Evolutionary conservation across 495 filamentous ascomycete species (phyloP).

Genomic region (Tuber indicum): DNA sequence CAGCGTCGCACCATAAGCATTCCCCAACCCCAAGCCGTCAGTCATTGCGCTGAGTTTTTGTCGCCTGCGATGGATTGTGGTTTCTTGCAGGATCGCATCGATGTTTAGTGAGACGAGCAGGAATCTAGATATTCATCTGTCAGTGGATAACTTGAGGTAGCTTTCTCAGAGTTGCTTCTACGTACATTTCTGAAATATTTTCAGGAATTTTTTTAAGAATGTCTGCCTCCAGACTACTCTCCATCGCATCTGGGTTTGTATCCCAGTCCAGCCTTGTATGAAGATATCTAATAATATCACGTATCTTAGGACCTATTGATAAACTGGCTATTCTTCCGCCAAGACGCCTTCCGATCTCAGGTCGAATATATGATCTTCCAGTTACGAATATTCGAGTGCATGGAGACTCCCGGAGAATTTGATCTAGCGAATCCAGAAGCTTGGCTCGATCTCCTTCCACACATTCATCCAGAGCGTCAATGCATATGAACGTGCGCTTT

Average conservation of each 20-base stretch:
- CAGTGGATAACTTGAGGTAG: not conserved
- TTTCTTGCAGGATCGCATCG: not conserved
- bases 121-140: not conserved
- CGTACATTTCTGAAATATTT: not conserved
- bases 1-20: not conserved
- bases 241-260: not conserved
- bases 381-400: not conserved
- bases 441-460: not conserved
- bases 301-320: not conserved
- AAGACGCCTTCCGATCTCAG: not conserved
- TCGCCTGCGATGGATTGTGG: not conserved
- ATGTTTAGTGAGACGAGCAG: not conserved
- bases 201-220: not conserved
- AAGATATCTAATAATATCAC: not conserved
- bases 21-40: not conserved
- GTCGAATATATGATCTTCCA: not conserved
- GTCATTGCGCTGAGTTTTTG: not conserved
- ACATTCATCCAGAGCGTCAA: not conserved
- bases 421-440: not conserved
- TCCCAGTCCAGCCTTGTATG: not conserved
- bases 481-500: not conserved
- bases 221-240: not conserved
- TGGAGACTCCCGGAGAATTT: not conserved
- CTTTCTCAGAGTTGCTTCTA: not conserved
- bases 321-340: not conserved